phyloP scores from a whole-genome alignment of 129 eudicot genomes.

The Sambucus nigra region DNA sequence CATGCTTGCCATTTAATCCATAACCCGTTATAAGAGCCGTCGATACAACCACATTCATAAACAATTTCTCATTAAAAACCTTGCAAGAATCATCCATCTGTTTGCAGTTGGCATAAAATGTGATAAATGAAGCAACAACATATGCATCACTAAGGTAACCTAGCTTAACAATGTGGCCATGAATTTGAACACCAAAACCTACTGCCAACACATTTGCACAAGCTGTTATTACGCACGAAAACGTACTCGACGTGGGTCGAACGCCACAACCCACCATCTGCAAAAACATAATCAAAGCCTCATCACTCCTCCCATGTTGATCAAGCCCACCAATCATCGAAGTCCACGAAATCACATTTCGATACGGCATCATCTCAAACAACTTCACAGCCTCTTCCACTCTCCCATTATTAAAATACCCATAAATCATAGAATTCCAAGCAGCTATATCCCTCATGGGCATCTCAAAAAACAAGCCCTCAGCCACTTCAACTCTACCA shows the following conservation, averaged over 20 bases:
- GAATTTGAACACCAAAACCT: conserved; percentile 42
- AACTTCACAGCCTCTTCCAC: conserved; percentile 50
- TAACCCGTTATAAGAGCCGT: conserved; percentile 80
- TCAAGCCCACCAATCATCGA: conserved; percentile 77
- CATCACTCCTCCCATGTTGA: conserved; percentile 55
- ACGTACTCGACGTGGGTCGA: conserved; percentile 42
- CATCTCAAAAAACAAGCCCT: conserved; percentile 48
- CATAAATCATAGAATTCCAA: conserved; percentile 71
- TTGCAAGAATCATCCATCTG: conserved; percentile 27
- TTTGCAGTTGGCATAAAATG: conserved; percentile 69
- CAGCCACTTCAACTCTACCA: conserved; percentile 42
- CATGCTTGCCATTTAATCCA: conserved; percentile 41
- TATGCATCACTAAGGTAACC: conserved; percentile 47
- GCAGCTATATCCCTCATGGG: conserved; percentile 61
- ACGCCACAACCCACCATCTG: conserved; percentile 41
- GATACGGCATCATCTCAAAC: conserved; percentile 49
- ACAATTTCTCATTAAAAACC: conserved; percentile 45
- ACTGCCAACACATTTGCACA: conserved; percentile 35
- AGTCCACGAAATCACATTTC: conserved; percentile 74
- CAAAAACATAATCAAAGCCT: conserved; percentile 39
- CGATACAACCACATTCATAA: conserved; percentile 60
- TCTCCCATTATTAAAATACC: conserved; percentile 46
- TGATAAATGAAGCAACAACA: conserved; percentile 52
- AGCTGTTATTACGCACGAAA: conserved; percentile 50
- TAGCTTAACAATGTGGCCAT: conserved; percentile 48